Base-by-base conservation (phyloP, 2,329 filamentous ascomycete species). In the Fusarium abutilonis region DNA sequence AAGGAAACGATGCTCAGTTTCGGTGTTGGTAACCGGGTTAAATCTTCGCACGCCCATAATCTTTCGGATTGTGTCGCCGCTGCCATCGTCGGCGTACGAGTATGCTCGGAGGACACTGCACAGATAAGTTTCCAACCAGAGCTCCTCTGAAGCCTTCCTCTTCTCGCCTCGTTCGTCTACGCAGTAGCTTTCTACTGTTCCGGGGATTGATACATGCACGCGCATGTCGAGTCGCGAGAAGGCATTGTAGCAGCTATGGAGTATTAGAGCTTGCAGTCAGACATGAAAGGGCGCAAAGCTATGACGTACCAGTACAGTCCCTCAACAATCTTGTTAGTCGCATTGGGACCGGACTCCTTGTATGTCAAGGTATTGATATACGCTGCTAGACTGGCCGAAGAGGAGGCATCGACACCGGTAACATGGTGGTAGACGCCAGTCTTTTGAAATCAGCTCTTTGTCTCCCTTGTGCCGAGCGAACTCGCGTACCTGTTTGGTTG, bases 341-440 rank as follows among this genome's bases (percentile, higher is more conserved):
- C 82, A 52, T 83, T 83, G 11, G 89, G 92, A 66, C 94, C 91
- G 64, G 89, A 87, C 50, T 94, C 91, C 64, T 90, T 90, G 78
- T 97, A 96, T 41, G 93, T 97, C 59, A 99, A 83, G 35, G 94
- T 98, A 78, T 98, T 99, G 79, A 99, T 96, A 78, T 99, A 99
- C 69, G 95, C 95, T 36, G 95, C 95, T 57, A 99, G 81, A 78
- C 94, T 98, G 56, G 95, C 95, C 9, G 95, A 98, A 7, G 95
- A 98, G 3, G 95, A 99, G 44, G 95, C 95, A 79, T 99, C 95
- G 73, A 97, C 89, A 60, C 95, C 95, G 35, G 93, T 97, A 69
- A 97, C 93, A 87, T 99, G 95, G 77, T 99, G 95, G 75, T 99
- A 99, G 52, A 97, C 89, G 57, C 95, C 95, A 60, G 88, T 89